Evolutionary conservation across 257 asterid species (phyloP).

Genomic region (Anisodus acutangulus): DNA sequence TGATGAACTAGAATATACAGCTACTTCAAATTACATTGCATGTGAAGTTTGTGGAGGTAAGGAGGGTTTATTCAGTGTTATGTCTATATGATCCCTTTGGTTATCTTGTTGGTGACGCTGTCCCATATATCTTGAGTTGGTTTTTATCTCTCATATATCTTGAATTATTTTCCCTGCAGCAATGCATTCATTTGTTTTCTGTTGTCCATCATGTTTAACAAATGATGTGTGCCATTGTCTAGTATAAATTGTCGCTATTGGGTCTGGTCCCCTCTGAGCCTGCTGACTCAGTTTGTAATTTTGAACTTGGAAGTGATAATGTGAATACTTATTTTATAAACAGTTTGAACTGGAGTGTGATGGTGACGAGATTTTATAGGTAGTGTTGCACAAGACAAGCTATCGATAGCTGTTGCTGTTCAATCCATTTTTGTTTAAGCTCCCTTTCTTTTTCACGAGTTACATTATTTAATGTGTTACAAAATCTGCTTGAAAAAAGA

Average conservation of each 20-base stretch:
- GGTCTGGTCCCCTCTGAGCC: conserved; percentile 11
- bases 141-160: background rate
- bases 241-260: conserved; percentile 14
- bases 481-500: background rate
- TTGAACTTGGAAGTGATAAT: background rate
- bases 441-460: conserved; percentile 6
- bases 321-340: background rate
- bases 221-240: background rate
- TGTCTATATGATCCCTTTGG: background rate
- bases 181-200: background rate
- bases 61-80: conserved; percentile 2
- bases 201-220: conserved; percentile 6
- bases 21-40: conserved; percentile 66
- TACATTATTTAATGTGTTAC: background rate
- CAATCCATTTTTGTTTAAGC: conserved; percentile 2
- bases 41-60: conserved; percentile 94
- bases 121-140: conserved; percentile 26
- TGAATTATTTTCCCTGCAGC: conserved; percentile 14
- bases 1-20: conserved; percentile 60
- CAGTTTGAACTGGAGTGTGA: conserved; percentile 17
- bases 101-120: conserved; percentile 29
- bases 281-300: conserved; percentile 18
- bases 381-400: background rate
- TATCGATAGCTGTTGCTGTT: background rate
- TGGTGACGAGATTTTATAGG: conserved; percentile 3